A percentile compares a stretch with the other conserved stretches of the same genome.
Evolutionary conservation across 2,329 filamentous ascomycete genomes (phyloP).

Genomic region (Furcasterigmium sp.): DNA sequence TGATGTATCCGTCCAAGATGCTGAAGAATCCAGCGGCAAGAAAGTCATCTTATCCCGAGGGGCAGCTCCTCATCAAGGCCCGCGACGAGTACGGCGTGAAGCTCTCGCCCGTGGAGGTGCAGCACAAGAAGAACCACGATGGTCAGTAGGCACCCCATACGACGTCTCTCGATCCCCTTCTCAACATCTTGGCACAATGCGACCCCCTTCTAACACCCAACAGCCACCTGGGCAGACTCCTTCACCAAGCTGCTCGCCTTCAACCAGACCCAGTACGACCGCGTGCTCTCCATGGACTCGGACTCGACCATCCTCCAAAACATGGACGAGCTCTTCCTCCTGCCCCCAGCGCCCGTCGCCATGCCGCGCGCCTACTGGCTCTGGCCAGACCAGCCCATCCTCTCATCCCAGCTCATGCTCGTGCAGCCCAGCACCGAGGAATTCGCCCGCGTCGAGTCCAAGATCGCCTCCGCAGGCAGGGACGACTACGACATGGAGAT

Average conservation of each 20-base stretch:
- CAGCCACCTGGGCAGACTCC: conserved; percentile 53
- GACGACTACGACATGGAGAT: conserved; percentile 62
- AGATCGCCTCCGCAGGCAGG: conserved; percentile 14
- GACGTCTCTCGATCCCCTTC: neutral
- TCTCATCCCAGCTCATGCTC: conserved; percentile 59
- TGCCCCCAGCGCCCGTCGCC: conserved; percentile 53
- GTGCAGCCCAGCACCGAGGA: conserved; percentile 53
- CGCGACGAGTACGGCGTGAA: conserved; percentile 39
- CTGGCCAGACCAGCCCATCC: conserved; percentile 41
- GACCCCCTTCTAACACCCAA: neutral
- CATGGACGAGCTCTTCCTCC: conserved; percentile 65
- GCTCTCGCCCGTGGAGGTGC: conserved; percentile 33
- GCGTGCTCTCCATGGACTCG: conserved; percentile 48
- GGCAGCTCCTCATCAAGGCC: conserved; percentile 32
- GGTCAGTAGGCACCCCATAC: conserved; percentile 22
- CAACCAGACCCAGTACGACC: conserved; percentile 52
- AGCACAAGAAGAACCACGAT: conserved; percentile 27
- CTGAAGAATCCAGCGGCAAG: conserved; percentile 22
- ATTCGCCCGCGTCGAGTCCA: conserved; percentile 27
- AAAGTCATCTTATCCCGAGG: conserved; percentile 24
- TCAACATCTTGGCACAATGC: neutral
- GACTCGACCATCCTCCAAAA: conserved; percentile 54
- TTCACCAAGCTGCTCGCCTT: conserved; percentile 66
- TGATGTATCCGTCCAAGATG: conserved; percentile 39
- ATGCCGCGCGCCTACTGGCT: conserved; percentile 71